Evolutionary conservation across 129 eudicot genomes (phyloP).

Genomic region (Smallanthus sonchifolius): DNA sequence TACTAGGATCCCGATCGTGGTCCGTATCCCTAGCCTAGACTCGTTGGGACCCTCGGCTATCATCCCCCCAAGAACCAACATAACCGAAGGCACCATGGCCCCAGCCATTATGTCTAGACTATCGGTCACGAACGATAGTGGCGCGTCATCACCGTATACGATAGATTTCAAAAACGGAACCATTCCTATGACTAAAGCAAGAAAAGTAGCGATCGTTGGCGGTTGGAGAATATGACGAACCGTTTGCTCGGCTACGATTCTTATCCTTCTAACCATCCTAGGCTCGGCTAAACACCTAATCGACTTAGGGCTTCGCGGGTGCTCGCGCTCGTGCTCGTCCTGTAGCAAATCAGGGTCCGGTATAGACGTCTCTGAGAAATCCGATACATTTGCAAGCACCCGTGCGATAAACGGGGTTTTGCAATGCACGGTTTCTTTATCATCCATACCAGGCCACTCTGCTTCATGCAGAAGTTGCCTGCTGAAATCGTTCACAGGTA

Average conservation of each 20-base stretch:
- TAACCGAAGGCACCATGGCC: conserved; percentile 87
- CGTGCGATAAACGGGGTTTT: conserved; percentile 78
- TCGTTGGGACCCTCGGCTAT: conserved; percentile 77
- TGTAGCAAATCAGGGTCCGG: conserved; percentile 48
- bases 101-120: conserved; percentile 72
- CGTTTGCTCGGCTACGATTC: conserved; percentile 75
- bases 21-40: conserved; percentile 58
- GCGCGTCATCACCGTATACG: conserved; percentile 71
- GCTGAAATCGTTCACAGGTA: conserved; percentile 44
- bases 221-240: conserved; percentile 66
- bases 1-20: conserved; percentile 64
- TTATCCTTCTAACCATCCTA: conserved; percentile 59
- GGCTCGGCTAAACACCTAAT: conserved; percentile 83
- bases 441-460: conserved; percentile 97
- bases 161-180: conserved; percentile 59
- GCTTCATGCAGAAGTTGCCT: conserved; percentile 82
- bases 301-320: conserved; percentile 48
- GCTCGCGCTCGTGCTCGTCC: conserved; percentile 30
- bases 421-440: conserved; percentile 67
- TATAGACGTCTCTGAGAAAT: conserved; percentile 37
- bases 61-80: conserved; percentile 88
- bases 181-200: conserved; percentile 73
- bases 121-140: conserved; percentile 60
- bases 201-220: conserved; percentile 63
- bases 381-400: conserved; percentile 42